Conservation (phyloP, 2,329 filamentous ascomycete genomes). For the Plectosphaerella plurivora region DNA sequence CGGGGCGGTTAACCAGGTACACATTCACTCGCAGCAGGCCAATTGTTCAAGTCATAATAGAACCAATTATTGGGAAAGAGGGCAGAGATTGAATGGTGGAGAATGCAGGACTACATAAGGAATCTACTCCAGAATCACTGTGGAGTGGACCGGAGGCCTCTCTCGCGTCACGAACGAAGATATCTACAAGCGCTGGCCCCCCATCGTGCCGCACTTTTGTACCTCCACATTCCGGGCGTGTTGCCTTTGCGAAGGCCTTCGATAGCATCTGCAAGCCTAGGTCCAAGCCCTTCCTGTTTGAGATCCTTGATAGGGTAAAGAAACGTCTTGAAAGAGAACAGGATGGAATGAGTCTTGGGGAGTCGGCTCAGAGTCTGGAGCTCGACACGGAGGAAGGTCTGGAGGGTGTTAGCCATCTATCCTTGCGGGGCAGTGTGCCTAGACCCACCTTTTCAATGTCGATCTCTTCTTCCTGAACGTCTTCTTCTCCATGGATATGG, state of each 20-base stretch:
- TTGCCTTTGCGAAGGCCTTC: conserved; percentile 46
- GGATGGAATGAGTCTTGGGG: conserved; percentile 37
- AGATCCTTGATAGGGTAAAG: conserved; percentile 43
- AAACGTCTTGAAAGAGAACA: conserved; percentile 56
- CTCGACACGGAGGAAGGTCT: conserved; percentile 39
- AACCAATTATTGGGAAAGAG: no score
- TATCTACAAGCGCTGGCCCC: conserved; percentile 41
- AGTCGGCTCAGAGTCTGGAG: conserved; percentile 47
- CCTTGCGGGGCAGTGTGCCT: no score
- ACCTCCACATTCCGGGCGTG: conserved; percentile 47
- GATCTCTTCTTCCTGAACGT: conserved; percentile 26
- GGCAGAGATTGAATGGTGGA: neutral
- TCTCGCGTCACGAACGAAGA: conserved; percentile 24
- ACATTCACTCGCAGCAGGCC: no score
- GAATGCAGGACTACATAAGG: neutral
- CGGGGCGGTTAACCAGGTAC: no score
- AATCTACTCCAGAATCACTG: neutral
- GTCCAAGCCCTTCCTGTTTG: conserved; percentile 43
- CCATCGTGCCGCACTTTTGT: conserved; percentile 46
- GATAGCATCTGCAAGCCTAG: conserved; percentile 44
- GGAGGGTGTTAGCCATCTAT: neutral
- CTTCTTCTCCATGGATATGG: conserved; percentile 27
- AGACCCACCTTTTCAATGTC: conserved; percentile 29
- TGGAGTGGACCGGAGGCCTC: no score
- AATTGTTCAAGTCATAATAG: no score